A percentile compares a stretch with the other conserved stretches of the same genome.
Conservation (phyloP, 1,139 yeast species). For the Nakaseomyces bracarensis region DNA sequence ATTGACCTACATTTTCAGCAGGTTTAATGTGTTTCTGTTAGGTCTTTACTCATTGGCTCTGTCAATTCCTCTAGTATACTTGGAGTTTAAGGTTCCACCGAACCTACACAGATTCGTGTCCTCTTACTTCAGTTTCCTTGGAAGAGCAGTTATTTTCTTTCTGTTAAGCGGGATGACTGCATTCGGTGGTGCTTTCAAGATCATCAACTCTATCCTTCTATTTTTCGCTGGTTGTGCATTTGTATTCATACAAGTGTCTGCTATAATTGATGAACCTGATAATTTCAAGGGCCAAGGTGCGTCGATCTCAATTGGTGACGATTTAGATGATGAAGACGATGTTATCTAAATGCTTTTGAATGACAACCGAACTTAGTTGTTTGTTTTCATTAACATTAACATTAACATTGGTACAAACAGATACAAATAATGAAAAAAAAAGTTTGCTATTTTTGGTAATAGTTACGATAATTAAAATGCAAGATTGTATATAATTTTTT, state of each 20-base stretch:
- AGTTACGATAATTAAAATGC: no score
- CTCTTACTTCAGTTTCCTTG: conserved; percentile 68
- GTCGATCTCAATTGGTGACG: conserved; percentile 22
- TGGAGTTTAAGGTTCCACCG: conserved; percentile 59
- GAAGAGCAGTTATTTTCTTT: conserved; percentile 70
- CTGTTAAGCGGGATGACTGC: conserved; percentile 57
- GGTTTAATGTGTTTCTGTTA: conserved; percentile 19
- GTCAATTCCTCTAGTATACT: conserved; percentile 50
- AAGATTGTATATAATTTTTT: conserved; percentile 1
- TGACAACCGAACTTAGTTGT: no score
- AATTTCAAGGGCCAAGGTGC: conserved; percentile 24
- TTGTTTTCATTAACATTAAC: conserved; percentile 3
- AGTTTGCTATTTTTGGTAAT: background rate
- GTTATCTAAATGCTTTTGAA: conserved; percentile 13
- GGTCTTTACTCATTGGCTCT: conserved; percentile 40
- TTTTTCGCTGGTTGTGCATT: conserved; percentile 52
- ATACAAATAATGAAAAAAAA: no score
- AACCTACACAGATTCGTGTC: conserved; percentile 66
- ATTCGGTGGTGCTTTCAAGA: conserved; percentile 49
- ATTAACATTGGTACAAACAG: no score
- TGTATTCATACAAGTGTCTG: conserved; percentile 57
- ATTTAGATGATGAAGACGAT: conserved; percentile 20
- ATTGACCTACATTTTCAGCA: conserved; percentile 14
- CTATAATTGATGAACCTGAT: conserved; percentile 53
- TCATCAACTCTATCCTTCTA: conserved; percentile 48